phyloP scores from a whole-genome alignment of 75 land plant species.

The Pinus tabuliformis region DNA sequence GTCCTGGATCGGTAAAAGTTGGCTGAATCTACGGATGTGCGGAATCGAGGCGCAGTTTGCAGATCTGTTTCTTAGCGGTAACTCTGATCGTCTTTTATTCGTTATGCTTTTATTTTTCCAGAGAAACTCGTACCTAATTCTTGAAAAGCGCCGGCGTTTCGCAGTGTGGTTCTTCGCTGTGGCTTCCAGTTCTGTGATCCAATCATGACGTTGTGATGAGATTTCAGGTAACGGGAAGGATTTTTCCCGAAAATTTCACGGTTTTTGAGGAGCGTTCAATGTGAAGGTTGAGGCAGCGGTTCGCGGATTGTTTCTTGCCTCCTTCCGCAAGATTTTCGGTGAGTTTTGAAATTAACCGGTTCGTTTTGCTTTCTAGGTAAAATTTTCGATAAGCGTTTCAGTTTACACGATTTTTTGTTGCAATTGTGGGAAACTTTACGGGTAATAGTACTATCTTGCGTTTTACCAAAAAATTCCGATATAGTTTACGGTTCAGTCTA shows the following conservation, averaged over 20 bases:
- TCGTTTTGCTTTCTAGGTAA: background rate
- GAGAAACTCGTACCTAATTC: background rate
- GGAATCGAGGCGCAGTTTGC: background rate
- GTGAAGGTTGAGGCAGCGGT: background rate
- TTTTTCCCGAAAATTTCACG: background rate
- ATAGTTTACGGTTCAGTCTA: background rate
- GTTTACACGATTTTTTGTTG: too few relatives aligned
- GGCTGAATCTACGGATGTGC: too few relatives aligned
- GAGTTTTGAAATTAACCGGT: background rate
- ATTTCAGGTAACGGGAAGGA: background rate
- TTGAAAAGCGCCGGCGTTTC: background rate
- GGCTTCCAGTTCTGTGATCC: too few relatives aligned
- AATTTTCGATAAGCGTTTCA: background rate
- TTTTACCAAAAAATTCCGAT: background rate
- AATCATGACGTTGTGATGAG: background rate
- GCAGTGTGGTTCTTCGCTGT: background rate
- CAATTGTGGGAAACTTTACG: background rate
- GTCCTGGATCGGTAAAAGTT: too few relatives aligned
- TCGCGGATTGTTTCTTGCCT: background rate
- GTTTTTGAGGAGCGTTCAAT: background rate
- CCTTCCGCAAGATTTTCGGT: background rate
- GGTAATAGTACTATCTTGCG: background rate
- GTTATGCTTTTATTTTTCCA: too few relatives aligned
- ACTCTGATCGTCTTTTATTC: background rate
- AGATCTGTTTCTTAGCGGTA: conserved; percentile 3